These are phyloP conservation scores for Colletotrichum noveboracense DNA, from an alignment of 2,329 filamentous ascomycete species.

Conservation along the genomic window DNA sequence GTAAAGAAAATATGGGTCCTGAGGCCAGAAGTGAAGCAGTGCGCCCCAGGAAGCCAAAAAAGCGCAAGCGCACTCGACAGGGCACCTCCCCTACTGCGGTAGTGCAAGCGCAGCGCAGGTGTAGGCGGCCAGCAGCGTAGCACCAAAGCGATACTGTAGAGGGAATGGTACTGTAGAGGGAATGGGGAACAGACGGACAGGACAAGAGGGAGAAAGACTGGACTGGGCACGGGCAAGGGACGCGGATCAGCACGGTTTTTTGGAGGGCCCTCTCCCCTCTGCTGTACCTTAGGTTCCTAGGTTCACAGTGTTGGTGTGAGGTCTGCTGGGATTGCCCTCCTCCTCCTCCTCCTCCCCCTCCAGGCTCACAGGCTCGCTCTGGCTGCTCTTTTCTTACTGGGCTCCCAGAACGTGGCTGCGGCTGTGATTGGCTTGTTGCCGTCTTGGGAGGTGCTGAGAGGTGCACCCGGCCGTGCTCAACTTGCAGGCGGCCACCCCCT, in stretches of 20 bases:
- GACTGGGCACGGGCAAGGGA: neutral
- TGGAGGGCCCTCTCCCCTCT: neutral
- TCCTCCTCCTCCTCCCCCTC: too few species aligned
- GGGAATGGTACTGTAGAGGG: neutral
- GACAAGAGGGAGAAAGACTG: neutral
- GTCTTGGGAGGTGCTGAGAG: neutral
- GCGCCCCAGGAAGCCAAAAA: neutral
- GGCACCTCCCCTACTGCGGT: neutral
- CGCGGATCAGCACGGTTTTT: slow-evolving; percentile 19
- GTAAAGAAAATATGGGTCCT: slow-evolving; percentile 29
- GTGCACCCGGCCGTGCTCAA: slow-evolving; percentile 2
- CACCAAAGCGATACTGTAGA: neutral
- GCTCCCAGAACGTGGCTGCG: neutral
- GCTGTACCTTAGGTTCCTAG: neutral
- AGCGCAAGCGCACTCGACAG: neutral
- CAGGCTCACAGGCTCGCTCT: neutral
- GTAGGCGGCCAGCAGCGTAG: slow-evolving; percentile 16
- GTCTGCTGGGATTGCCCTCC: neutral
- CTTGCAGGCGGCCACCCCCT: neutral
- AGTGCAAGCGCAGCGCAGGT: neutral
- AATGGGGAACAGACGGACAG: slow-evolving; percentile 1
- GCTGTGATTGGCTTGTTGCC: neutral
- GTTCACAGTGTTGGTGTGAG: neutral
- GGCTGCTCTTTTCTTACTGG: neutral
- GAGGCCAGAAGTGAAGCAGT: slow-evolving; percentile 28